phyloP scores from a whole-genome alignment of 192 early-diverging fungal species.

The Linnemannia exigua region DNA sequence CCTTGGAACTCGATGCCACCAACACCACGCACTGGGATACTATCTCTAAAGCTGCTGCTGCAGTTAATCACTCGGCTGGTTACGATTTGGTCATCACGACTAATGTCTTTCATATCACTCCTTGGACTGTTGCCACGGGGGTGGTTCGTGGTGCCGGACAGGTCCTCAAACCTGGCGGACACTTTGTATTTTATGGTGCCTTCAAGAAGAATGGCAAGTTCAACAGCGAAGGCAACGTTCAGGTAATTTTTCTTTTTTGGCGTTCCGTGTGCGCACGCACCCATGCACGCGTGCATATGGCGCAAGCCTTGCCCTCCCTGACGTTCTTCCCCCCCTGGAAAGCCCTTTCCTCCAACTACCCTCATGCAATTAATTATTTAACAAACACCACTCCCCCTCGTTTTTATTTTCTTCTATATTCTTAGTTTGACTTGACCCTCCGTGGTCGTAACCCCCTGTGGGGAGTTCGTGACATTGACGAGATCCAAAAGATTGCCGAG shows the following conservation, averaged over 20 bases:
- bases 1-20: constrained; percentile 31
- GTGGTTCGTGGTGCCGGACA: constrained; percentile 24
- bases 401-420: not conserved
- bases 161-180: constrained; percentile 14
- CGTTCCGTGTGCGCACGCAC: not conserved
- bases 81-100: constrained; percentile 33
- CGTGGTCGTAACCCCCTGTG: constrained; percentile 28
- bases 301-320: too few relatives aligned
- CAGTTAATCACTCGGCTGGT: not conserved
- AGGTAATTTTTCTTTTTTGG: constrained; percentile 15
- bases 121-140: constrained; percentile 12
- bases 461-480: constrained; percentile 33
- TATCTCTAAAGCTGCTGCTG: not conserved
- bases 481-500: constrained; percentile 11
- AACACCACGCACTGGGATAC: constrained; percentile 1
- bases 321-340: not conserved
- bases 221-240: constrained; percentile 17
- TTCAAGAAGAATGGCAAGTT: constrained; percentile 41
- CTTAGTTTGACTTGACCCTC: constrained; percentile 35
- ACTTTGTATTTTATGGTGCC: constrained; percentile 22
- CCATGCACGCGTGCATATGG: not conserved
- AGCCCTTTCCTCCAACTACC: too few relatives aligned
- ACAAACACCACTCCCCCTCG: not conserved
- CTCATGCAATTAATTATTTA: not conserved
- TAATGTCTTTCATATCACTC: constrained; percentile 38